Evolutionary conservation across 78 protist genomes (phyloP).

Genomic region (Thecamonas trahens): DNA sequence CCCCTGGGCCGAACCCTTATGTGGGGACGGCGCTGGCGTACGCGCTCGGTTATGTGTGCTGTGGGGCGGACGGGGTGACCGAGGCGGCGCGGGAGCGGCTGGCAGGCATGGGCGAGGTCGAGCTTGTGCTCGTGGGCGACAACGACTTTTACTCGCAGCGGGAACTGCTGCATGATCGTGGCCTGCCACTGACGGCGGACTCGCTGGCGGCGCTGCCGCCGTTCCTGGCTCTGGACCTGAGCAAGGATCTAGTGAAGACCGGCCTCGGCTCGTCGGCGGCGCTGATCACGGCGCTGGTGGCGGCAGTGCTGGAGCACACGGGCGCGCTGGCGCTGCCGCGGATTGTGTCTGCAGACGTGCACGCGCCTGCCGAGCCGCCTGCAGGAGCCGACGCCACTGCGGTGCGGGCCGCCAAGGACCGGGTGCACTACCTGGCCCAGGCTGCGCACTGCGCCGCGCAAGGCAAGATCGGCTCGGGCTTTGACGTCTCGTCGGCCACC

Average conservation of each 20-base stretch:
- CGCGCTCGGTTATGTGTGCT: no score
- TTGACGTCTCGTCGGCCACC: slow-evolving; percentile 70
- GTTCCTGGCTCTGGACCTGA: background rate
- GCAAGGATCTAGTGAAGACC: slow-evolving; percentile 58
- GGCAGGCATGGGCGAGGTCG: background rate
- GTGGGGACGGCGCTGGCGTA: background rate
- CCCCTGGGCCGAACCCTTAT: background rate
- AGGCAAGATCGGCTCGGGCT: slow-evolving; percentile 79
- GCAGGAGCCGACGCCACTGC: no score
- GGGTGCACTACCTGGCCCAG: slow-evolving; percentile 66
- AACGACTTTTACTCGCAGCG: slow-evolving; percentile 71
- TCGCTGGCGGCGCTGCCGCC: slow-evolving; percentile 37
- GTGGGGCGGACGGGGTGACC: background rate
- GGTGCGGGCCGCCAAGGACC: background rate
- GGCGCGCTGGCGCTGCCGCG: slow-evolving; percentile 12
- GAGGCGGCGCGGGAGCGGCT: background rate
- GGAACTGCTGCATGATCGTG: slow-evolving; percentile 10
- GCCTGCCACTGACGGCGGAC: slow-evolving; percentile 21
- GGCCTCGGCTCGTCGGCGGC: slow-evolving; percentile 82
- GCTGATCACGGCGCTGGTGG: slow-evolving; percentile 37
- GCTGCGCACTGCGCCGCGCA: slow-evolving; percentile 73
- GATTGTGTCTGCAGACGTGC: no score
- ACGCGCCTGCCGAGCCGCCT: no score
- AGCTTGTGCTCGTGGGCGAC: slow-evolving; percentile 41
- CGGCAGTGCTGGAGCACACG: slow-evolving; percentile 27